phyloP scores from a whole-genome alignment of 163 green algal genomes.

The Volvox carteri region DNA sequence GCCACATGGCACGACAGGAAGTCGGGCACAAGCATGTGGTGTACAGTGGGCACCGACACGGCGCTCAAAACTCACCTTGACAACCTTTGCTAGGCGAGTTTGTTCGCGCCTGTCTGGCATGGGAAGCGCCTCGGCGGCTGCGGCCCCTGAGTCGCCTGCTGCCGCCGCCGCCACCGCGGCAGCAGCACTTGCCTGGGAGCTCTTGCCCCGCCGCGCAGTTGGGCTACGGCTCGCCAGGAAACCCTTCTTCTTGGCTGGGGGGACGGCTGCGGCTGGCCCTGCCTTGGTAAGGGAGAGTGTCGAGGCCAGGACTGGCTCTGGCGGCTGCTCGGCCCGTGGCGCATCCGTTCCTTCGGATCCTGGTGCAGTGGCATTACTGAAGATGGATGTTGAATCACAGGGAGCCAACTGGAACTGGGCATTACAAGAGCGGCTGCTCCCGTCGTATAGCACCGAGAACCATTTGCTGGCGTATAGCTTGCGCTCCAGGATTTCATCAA shows the following conservation, averaged over 20 bases:
- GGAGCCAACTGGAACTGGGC: not conserved
- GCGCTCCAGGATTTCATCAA: constrained; percentile 51
- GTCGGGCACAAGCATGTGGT: no score
- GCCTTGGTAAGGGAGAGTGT: not conserved
- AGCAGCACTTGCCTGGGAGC: no score
- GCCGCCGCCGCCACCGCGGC: not conserved
- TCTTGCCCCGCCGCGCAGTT: not conserved
- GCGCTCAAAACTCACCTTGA: constrained; percentile 55
- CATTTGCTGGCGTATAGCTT: constrained; percentile 44
- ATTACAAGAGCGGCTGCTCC: constrained; percentile 10
- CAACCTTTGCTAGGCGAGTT: constrained; percentile 36
- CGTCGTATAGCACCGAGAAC: constrained; percentile 59
- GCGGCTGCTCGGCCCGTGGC: not conserved
- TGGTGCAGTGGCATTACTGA: no score
- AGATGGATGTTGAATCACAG: not conserved
- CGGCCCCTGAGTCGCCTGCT: not conserved
- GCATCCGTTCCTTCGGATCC: not conserved
- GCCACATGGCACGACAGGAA: no score
- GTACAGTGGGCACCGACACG: no score
- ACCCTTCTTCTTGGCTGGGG: constrained; percentile 26
- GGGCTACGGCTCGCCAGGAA: constrained; percentile 35
- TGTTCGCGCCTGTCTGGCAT: constrained; percentile 27
- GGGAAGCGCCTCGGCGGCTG: not conserved
- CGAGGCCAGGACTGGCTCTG: constrained; percentile 34
- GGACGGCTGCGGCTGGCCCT: not conserved